Evolutionary conservation across 371 early-diverging fungal species (phyloP), one percentile per base, ranked within the genome.

Genomic region (Paraphysoderma sedebokerense): DNA sequence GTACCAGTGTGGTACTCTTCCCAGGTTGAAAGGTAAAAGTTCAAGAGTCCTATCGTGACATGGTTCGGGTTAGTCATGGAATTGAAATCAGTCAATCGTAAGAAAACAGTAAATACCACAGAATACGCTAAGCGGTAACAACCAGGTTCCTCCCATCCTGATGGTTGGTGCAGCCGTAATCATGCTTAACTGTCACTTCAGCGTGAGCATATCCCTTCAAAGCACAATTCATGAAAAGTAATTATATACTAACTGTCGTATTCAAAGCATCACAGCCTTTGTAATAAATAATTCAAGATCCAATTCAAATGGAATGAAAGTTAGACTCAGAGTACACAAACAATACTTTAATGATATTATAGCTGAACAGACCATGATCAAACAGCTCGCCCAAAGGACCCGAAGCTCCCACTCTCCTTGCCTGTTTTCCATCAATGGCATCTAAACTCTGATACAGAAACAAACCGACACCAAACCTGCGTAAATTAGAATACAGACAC

Each of bases 321-420:
- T 35, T 22, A 41, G 46, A 37, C 31, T 37, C 24, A 31, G 17
- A 34, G 48, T 29, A 48, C 28, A 8, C 29, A 32, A 35, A 30
- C 6, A 24, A 15, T 37, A 17, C n/a, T 24, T 29, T 44, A 11
- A 28, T 15, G 27, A 32, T 5, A 5, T 13, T 7, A 8, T 20
- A 3, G 17, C 5, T 23, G 7, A 9, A n/a, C 44, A 51, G 74
- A 68, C 87, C 82, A 48, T 87, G 87, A 65, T 87, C 87, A 58
- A 87, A 93, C 35, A 98, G 69, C 63, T 97, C 92, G 19, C 99
- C 99, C 44, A 98, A 61, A 13, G 98, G 92, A 6, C 85, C 81
- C 6, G 69, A 62, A 11, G 71, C 57, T 20, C 73, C 70, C 8
- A 81, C 81, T 47, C 74, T 59, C 27, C 87, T 58, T 15, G 87